phyloP scores from a whole-genome alignment of 148 eudicot genomes.

The Chenopodium album region DNA sequence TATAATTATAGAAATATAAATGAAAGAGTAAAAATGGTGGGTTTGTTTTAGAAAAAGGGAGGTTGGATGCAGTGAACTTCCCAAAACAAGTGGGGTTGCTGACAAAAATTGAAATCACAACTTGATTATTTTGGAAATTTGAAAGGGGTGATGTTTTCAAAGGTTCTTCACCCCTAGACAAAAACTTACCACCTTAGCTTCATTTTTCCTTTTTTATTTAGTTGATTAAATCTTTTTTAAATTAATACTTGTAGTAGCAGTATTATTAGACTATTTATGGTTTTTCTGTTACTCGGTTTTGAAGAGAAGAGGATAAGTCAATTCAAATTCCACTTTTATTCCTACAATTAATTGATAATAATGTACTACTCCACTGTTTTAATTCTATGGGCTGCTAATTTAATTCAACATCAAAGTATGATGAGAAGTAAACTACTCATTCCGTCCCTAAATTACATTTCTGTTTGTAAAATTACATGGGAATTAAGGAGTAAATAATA shows the following conservation, averaged over 20 bases:
- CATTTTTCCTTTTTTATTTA: background rate
- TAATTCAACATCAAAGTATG: no score
- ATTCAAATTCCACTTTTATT: background rate
- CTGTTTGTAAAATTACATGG: no score
- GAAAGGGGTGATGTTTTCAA: constrained; percentile 14
- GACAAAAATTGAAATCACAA: background rate
- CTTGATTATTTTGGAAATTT: background rate
- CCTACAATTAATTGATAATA: no score
- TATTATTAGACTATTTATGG: no score
- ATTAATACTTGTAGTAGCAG: background rate
- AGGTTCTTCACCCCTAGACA: constrained; percentile 35
- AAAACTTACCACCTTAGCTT: background rate
- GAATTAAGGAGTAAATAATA: no score
- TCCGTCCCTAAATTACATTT: no score
- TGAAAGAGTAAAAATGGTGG: background rate
- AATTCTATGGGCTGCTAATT: background rate
- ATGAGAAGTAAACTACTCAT: no score
- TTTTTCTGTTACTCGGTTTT: no score
- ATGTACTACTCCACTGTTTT: no score
- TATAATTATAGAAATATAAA: no score
- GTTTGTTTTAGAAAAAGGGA: background rate
- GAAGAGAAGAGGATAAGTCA: background rate
- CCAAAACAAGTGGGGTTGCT: constrained; percentile 21
- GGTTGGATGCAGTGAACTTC: constrained; percentile 34
- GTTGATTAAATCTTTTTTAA: background rate